phyloP scores from a whole-genome alignment of 1,284 basidiomycete genomes.

The Athelia sp. region DNA sequence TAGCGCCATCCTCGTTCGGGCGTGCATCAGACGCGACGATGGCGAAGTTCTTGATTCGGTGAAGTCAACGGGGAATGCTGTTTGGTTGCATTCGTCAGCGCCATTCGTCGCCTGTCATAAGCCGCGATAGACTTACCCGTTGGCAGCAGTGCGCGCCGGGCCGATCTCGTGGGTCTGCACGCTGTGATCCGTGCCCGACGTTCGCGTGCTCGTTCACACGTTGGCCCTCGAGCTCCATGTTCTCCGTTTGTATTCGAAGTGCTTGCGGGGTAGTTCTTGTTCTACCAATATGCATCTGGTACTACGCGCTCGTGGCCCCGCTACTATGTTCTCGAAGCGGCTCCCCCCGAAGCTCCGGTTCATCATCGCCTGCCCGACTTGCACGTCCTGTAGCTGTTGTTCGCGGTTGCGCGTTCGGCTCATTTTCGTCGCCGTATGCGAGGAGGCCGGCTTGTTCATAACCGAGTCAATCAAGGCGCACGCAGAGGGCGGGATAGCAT shows the following conservation, averaged over 20 bases:
- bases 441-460: no score
- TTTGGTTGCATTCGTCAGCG: not conserved
- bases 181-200: slow-evolving; percentile 44
- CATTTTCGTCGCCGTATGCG: slow-evolving; percentile 7
- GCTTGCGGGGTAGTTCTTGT: slow-evolving; percentile 24
- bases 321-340: slow-evolving; percentile 11
- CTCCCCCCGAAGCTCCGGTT: slow-evolving; percentile 35
- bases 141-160: slow-evolving; percentile 52
- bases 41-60: slow-evolving; percentile 27
- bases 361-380: slow-evolving; percentile 33
- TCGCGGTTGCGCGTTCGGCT: slow-evolving; percentile 11
- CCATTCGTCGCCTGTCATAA: not conserved
- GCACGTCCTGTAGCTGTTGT: slow-evolving; percentile 18
- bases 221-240: not conserved
- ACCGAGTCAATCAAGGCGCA: no score
- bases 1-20: slow-evolving; percentile 49
- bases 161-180: slow-evolving; percentile 54
- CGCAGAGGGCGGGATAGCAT: no score
- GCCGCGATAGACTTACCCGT: slow-evolving; percentile 19
- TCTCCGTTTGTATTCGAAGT: slow-evolving; percentile 8
- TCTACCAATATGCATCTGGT: slow-evolving; percentile 30
- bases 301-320: slow-evolving; percentile 32
- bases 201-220: slow-evolving; percentile 38
- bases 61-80: slow-evolving; percentile 45
- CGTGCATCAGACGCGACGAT: slow-evolving; percentile 50